Conservation (phyloP, 345 rosid species). For the Toxicodendron radicans region DNA sequence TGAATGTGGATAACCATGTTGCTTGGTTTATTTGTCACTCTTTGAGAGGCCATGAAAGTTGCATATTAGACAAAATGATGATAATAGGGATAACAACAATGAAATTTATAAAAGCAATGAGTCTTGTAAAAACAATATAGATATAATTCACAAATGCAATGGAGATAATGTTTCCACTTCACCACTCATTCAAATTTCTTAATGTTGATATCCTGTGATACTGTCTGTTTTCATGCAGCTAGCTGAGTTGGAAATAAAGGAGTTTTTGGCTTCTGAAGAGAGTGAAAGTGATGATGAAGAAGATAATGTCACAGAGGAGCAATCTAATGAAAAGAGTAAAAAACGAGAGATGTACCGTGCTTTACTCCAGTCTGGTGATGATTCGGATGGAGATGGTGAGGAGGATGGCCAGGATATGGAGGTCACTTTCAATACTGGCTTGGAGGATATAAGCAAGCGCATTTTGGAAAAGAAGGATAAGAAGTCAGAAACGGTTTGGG, state of each 20-base stretch:
- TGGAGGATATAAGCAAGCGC: conserved; percentile 85
- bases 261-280: conserved; percentile 83
- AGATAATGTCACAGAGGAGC: conserved; percentile 31
- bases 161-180: not conserved
- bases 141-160: not conserved
- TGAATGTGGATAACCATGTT: not conserved
- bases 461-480: conserved; percentile 70
- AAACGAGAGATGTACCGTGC: conserved; percentile 62
- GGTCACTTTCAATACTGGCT: conserved; percentile 84
- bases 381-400: conserved; percentile 58
- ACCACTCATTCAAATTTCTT: not conserved
- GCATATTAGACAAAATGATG: not conserved
- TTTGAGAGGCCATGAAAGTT: not conserved
- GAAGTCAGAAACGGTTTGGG: conserved; percentile 82
- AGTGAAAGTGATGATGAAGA: conserved; percentile 66
- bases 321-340: conserved; percentile 44
- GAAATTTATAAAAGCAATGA: not conserved
- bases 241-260: conserved; percentile 77
- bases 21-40: not conserved
- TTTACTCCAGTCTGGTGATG: conserved; percentile 60
- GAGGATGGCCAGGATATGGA: conserved; percentile 81
- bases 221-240: conserved; percentile 41
- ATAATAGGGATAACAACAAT: not conserved
- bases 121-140: not conserved
- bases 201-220: conserved; percentile 19